Conservation (phyloP, 2,329 filamentous ascomycete species). For the Xylariaceae sp. region DNA sequence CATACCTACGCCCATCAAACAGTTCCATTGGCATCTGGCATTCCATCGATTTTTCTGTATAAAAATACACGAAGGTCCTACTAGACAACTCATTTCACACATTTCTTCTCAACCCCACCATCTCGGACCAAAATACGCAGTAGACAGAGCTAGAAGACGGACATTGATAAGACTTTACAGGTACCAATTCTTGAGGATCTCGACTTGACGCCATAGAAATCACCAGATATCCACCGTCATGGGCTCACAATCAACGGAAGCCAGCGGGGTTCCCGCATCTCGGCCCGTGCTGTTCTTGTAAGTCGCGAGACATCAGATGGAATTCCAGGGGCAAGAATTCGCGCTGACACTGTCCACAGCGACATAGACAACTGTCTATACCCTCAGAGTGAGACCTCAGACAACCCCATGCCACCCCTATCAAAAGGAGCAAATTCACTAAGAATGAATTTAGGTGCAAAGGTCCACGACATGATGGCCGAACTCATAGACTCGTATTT, state of each 20-base stretch:
- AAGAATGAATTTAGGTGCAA: conserved; percentile 49
- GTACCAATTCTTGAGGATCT: too few relatives aligned
- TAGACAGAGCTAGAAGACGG: too few relatives aligned
- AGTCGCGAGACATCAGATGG: conserved; percentile 17
- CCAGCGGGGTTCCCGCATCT: conserved; percentile 22
- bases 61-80: too few relatives aligned
- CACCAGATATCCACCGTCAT: conserved; percentile 17
- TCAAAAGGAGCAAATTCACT: conserved; percentile 9
- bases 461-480: conserved; percentile 85
- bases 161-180: too few relatives aligned
- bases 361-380: conserved; percentile 99
- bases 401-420: neutral
- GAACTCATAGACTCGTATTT: conserved; percentile 67
- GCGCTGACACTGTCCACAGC: conserved; percentile 55
- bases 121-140: too few relatives aligned
- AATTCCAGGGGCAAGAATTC: neutral
- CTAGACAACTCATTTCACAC: too few relatives aligned
- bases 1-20: too few relatives aligned
- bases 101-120: too few relatives aligned
- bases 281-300: conserved; percentile 43
- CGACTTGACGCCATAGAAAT: too few relatives aligned
- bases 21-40: too few relatives aligned
- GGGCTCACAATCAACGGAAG: conserved; percentile 25
- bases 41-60: too few relatives aligned
- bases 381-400: conserved; percentile 61